Base-by-base conservation (phyloP, 352 stramenopile genomes). In the Pythium rhizo-oryzae region DNA sequence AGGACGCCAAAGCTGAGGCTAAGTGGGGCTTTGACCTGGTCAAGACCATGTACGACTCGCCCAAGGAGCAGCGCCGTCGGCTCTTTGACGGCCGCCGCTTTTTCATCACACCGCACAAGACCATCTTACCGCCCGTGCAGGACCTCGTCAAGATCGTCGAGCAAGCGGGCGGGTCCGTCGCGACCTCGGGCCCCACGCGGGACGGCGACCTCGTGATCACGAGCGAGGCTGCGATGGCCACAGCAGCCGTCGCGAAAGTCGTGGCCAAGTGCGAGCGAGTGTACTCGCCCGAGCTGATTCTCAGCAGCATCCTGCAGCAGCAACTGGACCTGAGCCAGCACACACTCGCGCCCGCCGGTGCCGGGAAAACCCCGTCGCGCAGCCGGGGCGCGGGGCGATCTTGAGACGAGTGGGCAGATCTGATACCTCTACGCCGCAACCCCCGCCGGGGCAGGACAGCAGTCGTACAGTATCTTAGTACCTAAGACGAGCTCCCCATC, bases 91-190 rank as follows among this genome's bases (percentile, higher is more conserved):
- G 69, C 12, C 56, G 62, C 16, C 60, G 60, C 1, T 66, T 83
- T 19, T 83, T 72, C 56, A 75, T 83, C 53, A 74, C 68, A 37
- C 62, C 47, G 15, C 76, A 83, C 70, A 79, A 77, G 61, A 76
- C 59, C 44, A 59, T 83, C 15, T 56, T 76, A 37, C 76, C 76
- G 33, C 70, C 76, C 4, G 61, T 77, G 21, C 62, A 70, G 8
- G 76, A 83, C 28, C 70, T 83, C 30, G 64, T 74, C 16, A 79
- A 75, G 62, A 84, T 84, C 46, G 67, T 84, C n/a, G 70, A 80
- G 56, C 70, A 65, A 41, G 77, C 74, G 9, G 77, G 77, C 13
- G 77, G 74, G 13, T 39, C 58, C 24, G 72, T 69, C 43, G 47
- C 25, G n/a, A 70, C 53, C 25, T 72, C 65, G 41, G 67, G 71